Conservation (phyloP, 2,329 filamentous ascomycete genomes). For the Penicillium sclerotiorum region DNA sequence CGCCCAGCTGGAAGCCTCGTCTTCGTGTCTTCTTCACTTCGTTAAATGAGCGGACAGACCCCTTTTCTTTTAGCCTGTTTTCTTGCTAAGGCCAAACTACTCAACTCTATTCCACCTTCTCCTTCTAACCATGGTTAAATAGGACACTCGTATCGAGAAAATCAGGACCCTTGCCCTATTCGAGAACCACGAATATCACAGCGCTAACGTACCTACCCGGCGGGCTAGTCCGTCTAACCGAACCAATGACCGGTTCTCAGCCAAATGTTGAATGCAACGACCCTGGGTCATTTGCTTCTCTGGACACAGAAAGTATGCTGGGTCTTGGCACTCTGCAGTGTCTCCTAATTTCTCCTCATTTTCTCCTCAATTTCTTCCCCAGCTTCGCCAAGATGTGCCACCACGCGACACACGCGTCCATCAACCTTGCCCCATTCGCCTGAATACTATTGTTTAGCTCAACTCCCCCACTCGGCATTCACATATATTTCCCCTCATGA, state of each 20-base stretch:
- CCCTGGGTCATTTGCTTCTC: not conserved
- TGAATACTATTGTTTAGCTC: no score
- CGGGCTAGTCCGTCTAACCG: slow-evolving; percentile 8
- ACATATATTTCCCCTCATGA: not conserved
- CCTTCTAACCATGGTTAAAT: no score
- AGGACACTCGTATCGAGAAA: not conserved
- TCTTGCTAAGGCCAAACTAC: not conserved
- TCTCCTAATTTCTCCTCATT: no score
- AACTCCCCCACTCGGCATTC: no score
- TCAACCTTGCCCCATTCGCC: no score
- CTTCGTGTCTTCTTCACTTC: not conserved
- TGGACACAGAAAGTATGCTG: not conserved
- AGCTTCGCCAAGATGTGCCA: no score
- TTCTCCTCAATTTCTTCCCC: no score
- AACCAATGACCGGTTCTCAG: slow-evolving; percentile 16
- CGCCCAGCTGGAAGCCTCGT: not conserved
- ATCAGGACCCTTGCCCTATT: not conserved
- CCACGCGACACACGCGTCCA: no score
- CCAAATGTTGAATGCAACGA: slow-evolving; percentile 5
- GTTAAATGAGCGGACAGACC: not conserved
- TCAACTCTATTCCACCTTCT: not conserved
- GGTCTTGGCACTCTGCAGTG: not conserved
- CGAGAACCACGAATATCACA: no score
- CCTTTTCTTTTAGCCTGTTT: not conserved
- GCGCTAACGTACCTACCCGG: slow-evolving; percentile 3